These are phyloP conservation scores for Hydrangea macrophylla DNA, from an alignment of 148 eudicot species.

Conservation along the genomic window DNA sequence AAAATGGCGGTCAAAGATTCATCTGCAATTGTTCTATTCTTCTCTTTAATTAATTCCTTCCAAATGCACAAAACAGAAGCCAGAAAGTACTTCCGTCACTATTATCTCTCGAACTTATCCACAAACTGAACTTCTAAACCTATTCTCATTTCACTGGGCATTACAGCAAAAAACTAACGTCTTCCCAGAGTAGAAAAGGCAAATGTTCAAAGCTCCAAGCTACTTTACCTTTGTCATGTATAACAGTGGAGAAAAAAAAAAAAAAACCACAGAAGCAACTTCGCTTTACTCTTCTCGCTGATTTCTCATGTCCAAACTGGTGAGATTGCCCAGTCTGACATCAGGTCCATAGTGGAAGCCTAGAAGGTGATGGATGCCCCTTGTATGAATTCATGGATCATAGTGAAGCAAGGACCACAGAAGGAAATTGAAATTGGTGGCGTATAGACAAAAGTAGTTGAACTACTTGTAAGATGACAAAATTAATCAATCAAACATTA, in stretches of 20 bases:
- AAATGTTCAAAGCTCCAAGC: not conserved
- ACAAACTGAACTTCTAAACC: conserved; percentile 3
- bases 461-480: not conserved
- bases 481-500: not conserved
- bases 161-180: not conserved
- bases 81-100: not conserved
- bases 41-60: too few relatives aligned
- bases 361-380: not conserved
- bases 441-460: not conserved
- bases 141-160: not conserved
- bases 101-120: not conserved
- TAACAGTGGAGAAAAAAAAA: too few relatives aligned
- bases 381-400: not conserved
- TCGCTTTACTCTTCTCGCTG: too few relatives aligned
- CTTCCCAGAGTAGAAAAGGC: not conserved
- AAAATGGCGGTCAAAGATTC: too few relatives aligned
- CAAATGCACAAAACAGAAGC: too few relatives aligned
- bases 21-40: too few relatives aligned
- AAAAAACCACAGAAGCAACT: too few relatives aligned
- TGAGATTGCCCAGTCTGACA: not conserved
- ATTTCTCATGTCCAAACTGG: not conserved
- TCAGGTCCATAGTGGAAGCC: not conserved
- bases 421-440: not conserved
- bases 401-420: conserved; percentile 2
- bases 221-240: too few relatives aligned